These are phyloP conservation scores for Cicer pinnatifidum DNA, from an alignment of 306 rosid genomes.

Conservation along the genomic window DNA sequence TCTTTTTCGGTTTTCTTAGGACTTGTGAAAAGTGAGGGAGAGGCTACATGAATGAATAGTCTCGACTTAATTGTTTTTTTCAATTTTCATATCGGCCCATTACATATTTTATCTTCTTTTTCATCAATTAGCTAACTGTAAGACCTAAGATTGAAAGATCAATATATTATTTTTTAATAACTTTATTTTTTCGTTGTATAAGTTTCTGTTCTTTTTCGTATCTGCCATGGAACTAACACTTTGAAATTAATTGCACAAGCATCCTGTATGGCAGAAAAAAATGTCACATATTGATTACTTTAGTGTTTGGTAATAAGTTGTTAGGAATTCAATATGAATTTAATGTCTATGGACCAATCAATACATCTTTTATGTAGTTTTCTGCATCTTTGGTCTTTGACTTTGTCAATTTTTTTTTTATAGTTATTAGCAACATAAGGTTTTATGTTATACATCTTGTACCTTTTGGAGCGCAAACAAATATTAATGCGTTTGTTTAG, in stretches of 20 bases:
- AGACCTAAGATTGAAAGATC: not conserved
- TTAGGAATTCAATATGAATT: too few species aligned
- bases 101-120: not conserved
- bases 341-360: too few species aligned
- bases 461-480: not conserved
- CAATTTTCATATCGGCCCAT: slow-evolving; percentile 2
- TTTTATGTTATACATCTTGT: not conserved
- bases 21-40: not conserved
- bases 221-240: not conserved
- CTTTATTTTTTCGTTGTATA: too few species aligned
- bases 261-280: not conserved
- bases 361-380: not conserved
- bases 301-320: not conserved
- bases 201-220: slow-evolving; percentile 2
- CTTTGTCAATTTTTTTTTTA: not conserved
- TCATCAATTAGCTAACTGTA: slow-evolving; percentile 3
- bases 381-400: not conserved
- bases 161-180: not conserved
- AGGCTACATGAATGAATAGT: not conserved
- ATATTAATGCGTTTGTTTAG: not conserved
- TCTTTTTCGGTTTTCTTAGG: slow-evolving; percentile 34
- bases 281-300: not conserved
- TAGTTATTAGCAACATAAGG: not conserved
- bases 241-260: not conserved
- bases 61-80: not conserved